Base-by-base conservation (phyloP, 2,329 filamentous ascomycete genomes). In the Lasiodiplodia citricola region DNA sequence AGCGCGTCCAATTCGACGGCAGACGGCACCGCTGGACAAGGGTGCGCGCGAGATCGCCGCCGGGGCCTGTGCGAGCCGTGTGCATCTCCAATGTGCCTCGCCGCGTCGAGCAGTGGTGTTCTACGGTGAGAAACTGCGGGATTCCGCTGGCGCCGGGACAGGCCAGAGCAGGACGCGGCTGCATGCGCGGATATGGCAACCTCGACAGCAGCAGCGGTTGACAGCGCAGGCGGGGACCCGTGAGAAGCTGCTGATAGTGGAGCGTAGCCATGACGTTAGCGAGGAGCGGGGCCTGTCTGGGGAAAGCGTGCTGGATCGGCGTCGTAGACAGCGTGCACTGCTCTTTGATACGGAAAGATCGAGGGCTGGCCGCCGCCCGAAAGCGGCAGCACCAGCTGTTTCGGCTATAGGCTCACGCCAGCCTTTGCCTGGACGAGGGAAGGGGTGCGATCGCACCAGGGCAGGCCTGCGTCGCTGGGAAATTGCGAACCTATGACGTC, bases 401-500 rank as follows among this genome's bases (percentile, higher is more conserved):
- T 63, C 44, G 58, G 58, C 58, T 18, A 63, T 63, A 51, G 44
- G 58, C 44, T 63, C 58, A 63, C 58, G 58, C 58, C 58, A 63
- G 58, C 37, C 57, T 16, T 47, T 57, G 58, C 41, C 18, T 51
- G 41, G 58, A 11, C 31, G 47, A 64, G 60, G 60, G 60, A 52
- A 64, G 60, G 60, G 60, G 60, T 23, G 58, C 56, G 37, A 44
- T 44, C 37, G 57, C 57, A 60, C 35, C 56, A 57, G 31, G 57
- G 37, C 57, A 47, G 58, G 58, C 31, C 14, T 58, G 55, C 58
- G 25, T 23, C 50, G 58, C 44, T 63, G 60, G 63, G 50, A 55
- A 56, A 66, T 66, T 66, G 63, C 63, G 52, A 55, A 51, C 51
- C 37, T 13, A 56, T 66, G 63, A 66, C 63, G 63, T 66, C 63